Conservation (phyloP, 257 asterid species). For the Thymus mandschuricus region DNA sequence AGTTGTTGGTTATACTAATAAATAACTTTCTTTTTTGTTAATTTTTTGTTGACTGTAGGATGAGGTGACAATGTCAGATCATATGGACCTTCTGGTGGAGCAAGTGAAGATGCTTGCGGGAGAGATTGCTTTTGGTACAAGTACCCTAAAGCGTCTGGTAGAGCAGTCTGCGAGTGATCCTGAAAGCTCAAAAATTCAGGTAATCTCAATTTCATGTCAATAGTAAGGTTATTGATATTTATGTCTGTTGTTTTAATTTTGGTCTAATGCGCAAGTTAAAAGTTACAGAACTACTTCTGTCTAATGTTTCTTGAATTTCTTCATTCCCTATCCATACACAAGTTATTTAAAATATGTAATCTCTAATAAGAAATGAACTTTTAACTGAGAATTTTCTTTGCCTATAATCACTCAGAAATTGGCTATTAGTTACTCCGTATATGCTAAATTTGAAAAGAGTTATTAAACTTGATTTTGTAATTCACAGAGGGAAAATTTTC, state of each 20-base stretch:
- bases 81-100: slow-evolving; percentile 93
- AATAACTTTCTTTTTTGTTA: slow-evolving; percentile 24
- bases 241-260: background rate
- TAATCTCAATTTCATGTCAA: slow-evolving; percentile 33
- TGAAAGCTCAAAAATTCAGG: slow-evolving; percentile 78
- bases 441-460: background rate
- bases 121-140: slow-evolving; percentile 91
- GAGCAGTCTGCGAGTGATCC: slow-evolving; percentile 88
- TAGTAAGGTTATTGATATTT: slow-evolving; percentile 6
- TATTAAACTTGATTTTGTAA: slow-evolving; percentile 8
- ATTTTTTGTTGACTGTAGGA: slow-evolving; percentile 49
- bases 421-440: background rate
- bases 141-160: slow-evolving; percentile 85
- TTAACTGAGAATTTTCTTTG: slow-evolving; percentile 5
- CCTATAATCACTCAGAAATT: background rate
- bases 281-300: background rate
- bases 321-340: background rate
- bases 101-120: slow-evolving; percentile 99
- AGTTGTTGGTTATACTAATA: slow-evolving; percentile 25
- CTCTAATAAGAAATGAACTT: background rate
- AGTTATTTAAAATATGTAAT: background rate
- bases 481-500: slow-evolving; percentile 8
- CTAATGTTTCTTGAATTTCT: slow-evolving; percentile 9
- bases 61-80: slow-evolving; percentile 78
- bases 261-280: background rate